These are phyloP conservation scores for Fusarium succisae DNA, from an alignment of 2,329 filamentous ascomycete genomes.

Conservation along the genomic window DNA sequence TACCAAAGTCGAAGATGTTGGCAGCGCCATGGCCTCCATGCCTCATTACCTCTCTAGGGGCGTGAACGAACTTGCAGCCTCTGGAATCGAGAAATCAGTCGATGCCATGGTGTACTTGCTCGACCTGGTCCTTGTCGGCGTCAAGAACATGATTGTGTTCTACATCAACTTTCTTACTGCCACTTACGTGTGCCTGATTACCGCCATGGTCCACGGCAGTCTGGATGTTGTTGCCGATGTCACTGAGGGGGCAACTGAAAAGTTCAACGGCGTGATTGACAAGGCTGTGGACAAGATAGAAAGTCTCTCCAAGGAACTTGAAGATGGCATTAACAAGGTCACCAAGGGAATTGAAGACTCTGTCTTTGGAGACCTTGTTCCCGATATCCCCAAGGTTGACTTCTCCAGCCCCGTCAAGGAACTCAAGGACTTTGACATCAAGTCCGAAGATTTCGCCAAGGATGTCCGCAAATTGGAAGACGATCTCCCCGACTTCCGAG, in stretches of 20 bases:
- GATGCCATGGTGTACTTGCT: slow-evolving; percentile 82
- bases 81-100: slow-evolving; percentile 82
- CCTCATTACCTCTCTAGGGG: slow-evolving; percentile 92
- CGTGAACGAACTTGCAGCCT: slow-evolving; percentile 85
- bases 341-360: slow-evolving; percentile 52
- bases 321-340: slow-evolving; percentile 61
- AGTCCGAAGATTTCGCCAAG: slow-evolving; percentile 71
- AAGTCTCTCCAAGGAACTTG: slow-evolving; percentile 60
- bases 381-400: slow-evolving; percentile 64
- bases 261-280: slow-evolving; percentile 60
- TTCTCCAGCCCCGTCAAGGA: slow-evolving; percentile 71
- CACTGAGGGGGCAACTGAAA: slow-evolving; percentile 62
- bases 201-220: slow-evolving; percentile 81
- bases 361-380: slow-evolving; percentile 61
- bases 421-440: slow-evolving; percentile 75
- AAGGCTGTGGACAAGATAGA: slow-evolving; percentile 69
- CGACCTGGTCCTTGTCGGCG: slow-evolving; percentile 79
- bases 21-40: slow-evolving; percentile 97
- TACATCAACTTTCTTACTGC: slow-evolving; percentile 90
- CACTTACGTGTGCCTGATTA: slow-evolving; percentile 90
- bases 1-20: slow-evolving; percentile 89
- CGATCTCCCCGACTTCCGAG: slow-evolving; percentile 82
- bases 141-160: slow-evolving; percentile 90
- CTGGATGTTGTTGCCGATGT: slow-evolving; percentile 71
- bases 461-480: slow-evolving; percentile 77